Evolutionary conservation across 208 protist species (phyloP), one percentile per base, ranked within the genome.

Genomic region (Leptomonas pyrrhocoris): DNA sequence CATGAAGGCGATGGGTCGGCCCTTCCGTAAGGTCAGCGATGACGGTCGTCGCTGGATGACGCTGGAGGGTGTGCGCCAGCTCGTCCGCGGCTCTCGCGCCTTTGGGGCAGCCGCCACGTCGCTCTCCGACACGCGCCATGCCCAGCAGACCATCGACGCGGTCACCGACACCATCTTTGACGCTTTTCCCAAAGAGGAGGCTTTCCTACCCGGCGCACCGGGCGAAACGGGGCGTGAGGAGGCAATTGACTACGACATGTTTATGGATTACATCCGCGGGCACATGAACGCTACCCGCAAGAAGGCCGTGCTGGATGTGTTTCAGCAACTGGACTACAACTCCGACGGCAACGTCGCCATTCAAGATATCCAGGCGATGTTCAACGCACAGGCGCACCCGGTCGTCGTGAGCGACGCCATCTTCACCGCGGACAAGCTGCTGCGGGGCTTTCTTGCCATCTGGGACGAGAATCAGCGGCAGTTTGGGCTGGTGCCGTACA

Each of bases 1-100:
- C 68, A 92, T 96, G 53, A 97, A 97, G 53, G 89, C 88, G 16
- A 95, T 96, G 89, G 93, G 93, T 0, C 80, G 90, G 11, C 93
- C 88, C 4, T 97, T 95, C 53, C 85, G 89, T 55, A 27, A 74
- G 15, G 86, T 89, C 19, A 68, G 67, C 54, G 82, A 50, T 23
- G 89, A 95, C 66, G 93, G 93, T 19, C 83, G 83, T n/a, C 88
- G 91, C 6, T 96, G 86, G 83, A 93, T 96, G 84, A 89, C 85
- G 28, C 68, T 75, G 51, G 74, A 82, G 19, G 83, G 83, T n/a
- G 80, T 96, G 54, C 69, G 58, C 31, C 71, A 80, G 73, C 79
- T 96, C 48, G 86, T 96, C 34, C 83, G 84, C 15, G 87, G 86
- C 56, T 92, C 88, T 2, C 79, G 85, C 15, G 80, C 79, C 16